Evolutionary conservation across 352 stramenopile species (phyloP), one percentile per base, ranked within the genome.

Genomic region (Phytophthora multivora): DNA sequence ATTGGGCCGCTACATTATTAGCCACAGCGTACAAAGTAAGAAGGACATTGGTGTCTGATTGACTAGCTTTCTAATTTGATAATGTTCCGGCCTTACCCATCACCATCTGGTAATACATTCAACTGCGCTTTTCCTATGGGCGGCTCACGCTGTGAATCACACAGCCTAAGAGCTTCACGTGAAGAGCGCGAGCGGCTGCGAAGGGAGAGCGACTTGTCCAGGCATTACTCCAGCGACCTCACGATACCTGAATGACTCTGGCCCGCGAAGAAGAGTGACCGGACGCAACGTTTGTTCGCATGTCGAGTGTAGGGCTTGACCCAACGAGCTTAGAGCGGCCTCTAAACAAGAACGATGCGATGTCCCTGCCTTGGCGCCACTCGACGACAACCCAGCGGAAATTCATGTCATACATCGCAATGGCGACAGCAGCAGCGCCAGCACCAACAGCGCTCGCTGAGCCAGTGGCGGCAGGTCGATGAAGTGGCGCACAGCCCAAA

Each of bases 401-500:
- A 10, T 46, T n/a, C 11, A 13, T 46, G 39, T n/a, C 9, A 3
- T 26, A 19, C 8, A 46, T 16, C 12, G 10, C 39, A n/a, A 4
- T 26, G 9, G 8, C 38, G 38, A 21, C 38, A 8, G 39, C 5
- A 19, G 15, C 39, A 26, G 18, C 2, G 11, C 1, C 1, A 42
- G 2, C 5, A 42, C 4, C 15, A 21, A n/a, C n/a, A n/a, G n/a
- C 36, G 0, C 15, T 10, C 7, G 35, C 36, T 42, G 21, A 23
- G 21, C 36, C 19, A 5, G 36, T n/a, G n/a, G n/a, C n/a, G n/a
- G n/a, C n/a, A n/a, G n/a, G n/a, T 19, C 15, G 2, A 1, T 42
- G 39, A n/a, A 46, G 39, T 16, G 16, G 6, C 16, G 16, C 39
- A 46, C 21, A 51, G 45, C 45, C 45, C 45, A 51, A 51, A 51